These are phyloP conservation scores for Trichosporon inkin DNA, from an alignment of 1,284 basidiomycete species.

Conservation along the genomic window DNA sequence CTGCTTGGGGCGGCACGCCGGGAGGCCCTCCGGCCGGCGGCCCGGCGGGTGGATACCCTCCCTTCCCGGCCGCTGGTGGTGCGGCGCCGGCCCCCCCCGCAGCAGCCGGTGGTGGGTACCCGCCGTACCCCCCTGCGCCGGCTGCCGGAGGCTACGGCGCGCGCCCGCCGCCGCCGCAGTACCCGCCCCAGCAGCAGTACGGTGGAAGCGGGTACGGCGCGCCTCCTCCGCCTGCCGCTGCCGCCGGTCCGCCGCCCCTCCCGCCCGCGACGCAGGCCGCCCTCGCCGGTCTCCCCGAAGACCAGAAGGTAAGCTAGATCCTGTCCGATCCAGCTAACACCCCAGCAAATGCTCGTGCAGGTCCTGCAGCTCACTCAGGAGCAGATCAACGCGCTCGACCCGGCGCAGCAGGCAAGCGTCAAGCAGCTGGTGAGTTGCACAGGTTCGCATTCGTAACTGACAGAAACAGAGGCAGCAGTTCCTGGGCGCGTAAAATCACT, in stretches of 20 bases:
- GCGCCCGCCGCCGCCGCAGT: constrained; percentile 15
- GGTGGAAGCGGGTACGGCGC: constrained; percentile 17
- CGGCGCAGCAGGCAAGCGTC: constrained; percentile 77
- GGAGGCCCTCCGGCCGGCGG: constrained; percentile 6
- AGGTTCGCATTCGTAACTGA: constrained; percentile 13
- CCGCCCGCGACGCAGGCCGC: constrained; percentile 42
- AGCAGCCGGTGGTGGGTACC: constrained; percentile 10
- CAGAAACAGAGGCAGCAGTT: constrained; percentile 41
- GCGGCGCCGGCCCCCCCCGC: constrained; percentile 35
- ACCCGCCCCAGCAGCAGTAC: constrained; percentile 46
- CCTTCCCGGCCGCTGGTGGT: constrained; percentile 43
- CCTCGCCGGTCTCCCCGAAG: constrained; percentile 43
- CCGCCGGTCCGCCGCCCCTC: constrained; percentile 26
- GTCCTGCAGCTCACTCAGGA: constrained; percentile 79
- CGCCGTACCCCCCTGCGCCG: constrained; percentile 21
- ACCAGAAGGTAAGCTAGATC: constrained; percentile 45
- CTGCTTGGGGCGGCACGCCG: constrained; percentile 6
- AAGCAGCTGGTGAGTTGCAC: constrained; percentile 65
- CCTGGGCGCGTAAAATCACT: constrained; percentile 26
- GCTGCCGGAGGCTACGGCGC: constrained; percentile 38
- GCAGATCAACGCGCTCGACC: constrained; percentile 79
- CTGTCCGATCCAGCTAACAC: neutral
- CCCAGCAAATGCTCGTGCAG: constrained; percentile 74
- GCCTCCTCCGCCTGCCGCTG: constrained; percentile 26
- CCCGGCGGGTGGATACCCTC: constrained; percentile 23